Percentiles rank a stretch among this genome's conserved stretches.
phyloP scores from a whole-genome alignment of 345 rosid species.

The Hypericum androsaemum region DNA sequence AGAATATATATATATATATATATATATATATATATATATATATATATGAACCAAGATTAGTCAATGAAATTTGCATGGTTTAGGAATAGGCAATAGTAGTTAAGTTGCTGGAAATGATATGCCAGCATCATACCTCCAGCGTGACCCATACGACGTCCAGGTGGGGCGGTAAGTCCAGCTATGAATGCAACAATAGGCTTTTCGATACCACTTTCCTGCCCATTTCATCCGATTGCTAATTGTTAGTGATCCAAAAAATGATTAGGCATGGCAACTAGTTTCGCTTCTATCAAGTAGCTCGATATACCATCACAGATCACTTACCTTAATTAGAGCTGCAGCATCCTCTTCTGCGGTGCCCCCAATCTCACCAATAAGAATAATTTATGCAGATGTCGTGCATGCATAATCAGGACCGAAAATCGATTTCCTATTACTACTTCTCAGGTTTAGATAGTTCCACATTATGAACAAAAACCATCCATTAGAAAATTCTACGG shows the following conservation, averaged over 20 bases:
- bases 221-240: constrained; percentile 18
- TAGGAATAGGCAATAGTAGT: no score
- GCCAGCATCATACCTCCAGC: constrained; percentile 65
- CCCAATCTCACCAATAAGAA: constrained; percentile 93
- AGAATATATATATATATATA: background rate
- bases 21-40: no score
- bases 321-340: constrained; percentile 75
- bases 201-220: constrained; percentile 90
- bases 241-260: no score
- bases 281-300: no score
- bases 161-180: constrained; percentile 96
- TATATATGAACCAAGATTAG: background rate
- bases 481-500: no score
- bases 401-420: no score
- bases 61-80: background rate
- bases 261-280: no score
- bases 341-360: constrained; percentile 99
- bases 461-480: no score
- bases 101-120: no score
- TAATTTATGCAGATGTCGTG: constrained; percentile 51
- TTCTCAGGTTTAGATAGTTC: no score
- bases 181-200: constrained; percentile 94
- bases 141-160: constrained; percentile 98
- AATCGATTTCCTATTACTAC: no score
- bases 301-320: background rate